Evolutionary conservation across 805 yeast species (phyloP).

Genomic region (Barnettozyma californica): DNA sequence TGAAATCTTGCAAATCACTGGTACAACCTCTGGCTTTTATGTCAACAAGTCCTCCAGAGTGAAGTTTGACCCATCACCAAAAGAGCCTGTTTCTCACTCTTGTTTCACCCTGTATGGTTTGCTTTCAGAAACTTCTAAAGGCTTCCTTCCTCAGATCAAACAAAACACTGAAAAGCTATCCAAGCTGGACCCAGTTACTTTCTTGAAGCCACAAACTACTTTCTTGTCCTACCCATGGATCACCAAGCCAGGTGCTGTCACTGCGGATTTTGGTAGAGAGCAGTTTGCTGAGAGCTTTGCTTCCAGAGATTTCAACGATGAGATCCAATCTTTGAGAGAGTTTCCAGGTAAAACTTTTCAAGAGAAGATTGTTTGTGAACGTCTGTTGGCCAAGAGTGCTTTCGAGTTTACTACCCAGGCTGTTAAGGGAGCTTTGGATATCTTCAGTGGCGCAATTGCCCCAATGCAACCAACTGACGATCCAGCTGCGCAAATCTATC

Average conservation of each 20-base stretch:
- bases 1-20: conserved; percentile 72
- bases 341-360: conserved; percentile 52
- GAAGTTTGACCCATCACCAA: conserved; percentile 63
- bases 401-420: conserved; percentile 76
- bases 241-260: conserved; percentile 18
- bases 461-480: conserved; percentile 81
- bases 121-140: conserved; percentile 59
- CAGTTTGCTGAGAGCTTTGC: conserved; percentile 22
- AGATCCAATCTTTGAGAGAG: conserved; percentile 77
- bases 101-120: conserved; percentile 52
- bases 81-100: conserved; percentile 20
- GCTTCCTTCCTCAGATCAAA: conserved; percentile 47
- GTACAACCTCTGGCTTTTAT: conserved; percentile 73
- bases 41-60: conserved; percentile 64
- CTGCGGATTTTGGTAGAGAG: conserved; percentile 26
- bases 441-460: conserved; percentile 64
- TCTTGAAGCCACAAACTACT: conserved; percentile 54
- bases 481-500: conserved; percentile 55
- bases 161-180: conserved; percentile 43
- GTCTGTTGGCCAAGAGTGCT: conserved; percentile 61
- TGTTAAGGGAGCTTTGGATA: conserved; percentile 70
- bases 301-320: conserved; percentile 85
- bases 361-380: conserved; percentile 72
- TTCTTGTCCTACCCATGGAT: conserved; percentile 77
- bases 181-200: conserved; percentile 45